Evolutionary conservation across 768 basidiomycete species (phyloP).

Genomic region (Suillus luteus): DNA sequence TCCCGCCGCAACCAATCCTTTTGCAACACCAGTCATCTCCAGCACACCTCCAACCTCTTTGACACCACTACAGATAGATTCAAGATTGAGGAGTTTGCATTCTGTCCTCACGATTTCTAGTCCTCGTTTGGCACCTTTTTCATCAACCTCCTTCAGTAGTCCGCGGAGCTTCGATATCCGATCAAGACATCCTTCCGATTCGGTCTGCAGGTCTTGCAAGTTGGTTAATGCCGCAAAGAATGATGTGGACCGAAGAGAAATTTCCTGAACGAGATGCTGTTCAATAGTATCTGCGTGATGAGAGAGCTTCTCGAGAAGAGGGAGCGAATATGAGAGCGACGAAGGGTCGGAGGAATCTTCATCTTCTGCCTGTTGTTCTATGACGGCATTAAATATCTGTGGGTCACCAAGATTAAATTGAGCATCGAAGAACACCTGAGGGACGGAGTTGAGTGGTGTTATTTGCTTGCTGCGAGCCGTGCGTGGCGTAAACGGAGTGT

Average conservation of each 20-base stretch:
- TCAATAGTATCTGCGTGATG: slow-evolving; percentile 93
- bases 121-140: slow-evolving; percentile 76
- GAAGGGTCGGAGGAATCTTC: slow-evolving; percentile 53
- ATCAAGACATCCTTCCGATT: slow-evolving; percentile 79
- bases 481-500: slow-evolving; percentile 24
- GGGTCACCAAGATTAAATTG: slow-evolving; percentile 84
- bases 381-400: slow-evolving; percentile 73
- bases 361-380: slow-evolving; percentile 50
- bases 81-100: slow-evolving; percentile 60
- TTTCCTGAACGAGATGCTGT: slow-evolving; percentile 91
- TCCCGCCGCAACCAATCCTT: slow-evolving; percentile 74
- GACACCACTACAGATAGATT: slow-evolving; percentile 60
- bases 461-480: slow-evolving; percentile 45
- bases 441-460: slow-evolving; percentile 75
- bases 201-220: slow-evolving; percentile 87
- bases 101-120: slow-evolving; percentile 72
- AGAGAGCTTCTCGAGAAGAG: slow-evolving; percentile 86
- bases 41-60: slow-evolving; percentile 67
- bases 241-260: slow-evolving; percentile 84
- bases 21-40: slow-evolving; percentile 75
- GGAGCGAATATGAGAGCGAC: slow-evolving; percentile 65
- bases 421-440: slow-evolving; percentile 76
- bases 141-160: slow-evolving; percentile 75
- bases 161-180: slow-evolving; percentile 73
- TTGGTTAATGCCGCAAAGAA: slow-evolving; percentile 98